Conservation (phyloP, 1,284 basidiomycete genomes). For the Leccinum holopus region DNA sequence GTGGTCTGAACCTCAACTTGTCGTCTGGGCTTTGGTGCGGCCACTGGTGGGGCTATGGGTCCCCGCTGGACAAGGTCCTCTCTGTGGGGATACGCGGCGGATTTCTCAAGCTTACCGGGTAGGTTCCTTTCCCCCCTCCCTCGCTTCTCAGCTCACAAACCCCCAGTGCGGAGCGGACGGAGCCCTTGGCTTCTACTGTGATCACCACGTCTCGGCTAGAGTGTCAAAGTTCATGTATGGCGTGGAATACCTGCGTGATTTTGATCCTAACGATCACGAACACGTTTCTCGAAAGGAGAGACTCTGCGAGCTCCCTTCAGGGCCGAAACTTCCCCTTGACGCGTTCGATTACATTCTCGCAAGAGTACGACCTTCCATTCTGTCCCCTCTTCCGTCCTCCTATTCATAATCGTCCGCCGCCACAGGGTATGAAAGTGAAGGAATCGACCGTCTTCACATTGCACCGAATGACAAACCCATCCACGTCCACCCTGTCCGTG, state of each 20-base stretch:
- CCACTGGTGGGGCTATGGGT: background rate
- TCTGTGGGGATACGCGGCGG: slow-evolving; percentile 68
- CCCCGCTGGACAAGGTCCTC: slow-evolving; percentile 67
- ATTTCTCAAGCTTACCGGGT: slow-evolving; percentile 70
- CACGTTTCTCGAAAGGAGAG: no score
- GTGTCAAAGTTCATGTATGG: no score
- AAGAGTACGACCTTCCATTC: slow-evolving; percentile 44
- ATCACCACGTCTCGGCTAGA: no score
- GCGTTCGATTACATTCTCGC: slow-evolving; percentile 78
- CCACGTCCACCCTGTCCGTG: slow-evolving; percentile 68
- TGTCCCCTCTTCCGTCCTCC: slow-evolving; percentile 1
- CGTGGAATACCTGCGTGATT: no score
- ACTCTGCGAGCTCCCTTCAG: slow-evolving; percentile 66
- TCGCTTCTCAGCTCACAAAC: slow-evolving; percentile 7
- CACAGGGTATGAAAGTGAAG: slow-evolving; percentile 67
- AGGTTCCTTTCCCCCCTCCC: slow-evolving; percentile 19
- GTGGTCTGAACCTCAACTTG: no score
- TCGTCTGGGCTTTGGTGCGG: no score
- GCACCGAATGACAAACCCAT: slow-evolving; percentile 73
- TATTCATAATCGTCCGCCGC: slow-evolving; percentile 7
- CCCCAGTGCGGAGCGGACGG: slow-evolving; percentile 63
- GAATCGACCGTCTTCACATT: slow-evolving; percentile 79
- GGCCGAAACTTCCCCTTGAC: slow-evolving; percentile 68
- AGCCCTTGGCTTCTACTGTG: slow-evolving; percentile 59
- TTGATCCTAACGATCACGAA: no score